Evolutionary conservation across 2,329 filamentous ascomycete species (phyloP).

Genomic region (Fusarium pininemorale): DNA sequence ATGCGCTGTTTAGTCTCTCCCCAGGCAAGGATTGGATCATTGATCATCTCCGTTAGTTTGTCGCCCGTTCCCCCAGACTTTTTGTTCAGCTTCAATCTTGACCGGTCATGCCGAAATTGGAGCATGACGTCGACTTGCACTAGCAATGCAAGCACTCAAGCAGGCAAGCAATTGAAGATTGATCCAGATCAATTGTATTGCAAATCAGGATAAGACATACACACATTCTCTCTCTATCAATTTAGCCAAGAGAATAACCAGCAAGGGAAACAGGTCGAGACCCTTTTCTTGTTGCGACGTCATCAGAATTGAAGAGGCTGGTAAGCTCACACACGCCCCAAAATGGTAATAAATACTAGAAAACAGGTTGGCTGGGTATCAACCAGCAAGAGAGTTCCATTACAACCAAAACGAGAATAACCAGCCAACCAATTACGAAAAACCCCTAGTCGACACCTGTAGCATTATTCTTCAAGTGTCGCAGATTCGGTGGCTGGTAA

Average conservation of each 20-base stretch:
- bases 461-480: not conserved
- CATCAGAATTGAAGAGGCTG: conserved; percentile 28
- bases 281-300: conserved; percentile 3
- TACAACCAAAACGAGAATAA: not conserved
- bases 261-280: conserved; percentile 7
- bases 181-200: not conserved
- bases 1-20: not conserved
- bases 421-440: not conserved
- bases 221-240: too few relatives aligned
- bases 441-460: not conserved
- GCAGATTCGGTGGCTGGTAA: conserved; percentile 16
- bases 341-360: conserved; percentile 21
- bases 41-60: not conserved
- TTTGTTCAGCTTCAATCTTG: not conserved
- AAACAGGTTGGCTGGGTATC: conserved; percentile 27
- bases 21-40: not conserved
- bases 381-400: not conserved
- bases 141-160: conserved; percentile 36
- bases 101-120: conserved; percentile 21
- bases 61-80: conserved; percentile 1
- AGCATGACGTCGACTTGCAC: conserved; percentile 24
- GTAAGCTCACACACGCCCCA: conserved; percentile 1
- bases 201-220: conserved; percentile 1
- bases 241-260: not conserved
- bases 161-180: not conserved